Conservation (phyloP, 1,139 yeast species). For the Magnusiomyces suaveolens region DNA sequence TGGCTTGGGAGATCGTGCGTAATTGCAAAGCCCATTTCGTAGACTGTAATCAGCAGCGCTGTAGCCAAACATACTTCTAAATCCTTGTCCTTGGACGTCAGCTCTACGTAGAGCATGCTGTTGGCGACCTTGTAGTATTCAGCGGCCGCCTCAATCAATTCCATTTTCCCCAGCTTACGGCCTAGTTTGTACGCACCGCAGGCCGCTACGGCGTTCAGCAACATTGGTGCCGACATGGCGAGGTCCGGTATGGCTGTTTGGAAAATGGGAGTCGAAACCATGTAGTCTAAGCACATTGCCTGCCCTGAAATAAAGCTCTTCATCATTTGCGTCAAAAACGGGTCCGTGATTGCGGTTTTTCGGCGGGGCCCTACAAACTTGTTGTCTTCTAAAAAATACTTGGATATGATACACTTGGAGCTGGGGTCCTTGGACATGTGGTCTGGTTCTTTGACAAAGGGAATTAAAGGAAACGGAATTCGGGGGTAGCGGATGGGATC, state of each 20-base stretch:
- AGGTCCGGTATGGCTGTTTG: slow-evolving; percentile 12
- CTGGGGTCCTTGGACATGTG: not conserved
- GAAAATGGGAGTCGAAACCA: slow-evolving; percentile 12
- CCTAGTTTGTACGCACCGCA: slow-evolving; percentile 9
- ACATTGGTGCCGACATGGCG: slow-evolving; percentile 12
- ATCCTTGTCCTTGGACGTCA: not conserved
- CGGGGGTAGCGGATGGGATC: not conserved
- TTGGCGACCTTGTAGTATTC: slow-evolving; percentile 2
- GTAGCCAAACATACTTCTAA: slow-evolving; percentile 2
- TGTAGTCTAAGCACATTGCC: slow-evolving; percentile 12
- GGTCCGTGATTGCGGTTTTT: slow-evolving; percentile 6
- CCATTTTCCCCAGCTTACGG: not conserved
- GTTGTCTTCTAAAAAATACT: not conserved
- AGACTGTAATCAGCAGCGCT: slow-evolving; percentile 2
- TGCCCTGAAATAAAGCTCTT: slow-evolving; percentile 10
- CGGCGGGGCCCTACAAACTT: not conserved
- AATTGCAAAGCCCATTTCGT: not conserved
- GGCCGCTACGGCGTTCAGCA: slow-evolving; percentile 12
- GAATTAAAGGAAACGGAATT: not conserved
- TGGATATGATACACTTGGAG: not conserved
- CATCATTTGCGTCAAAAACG: slow-evolving; percentile 3
- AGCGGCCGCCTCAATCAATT: not conserved
- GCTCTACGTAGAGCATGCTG: not conserved
- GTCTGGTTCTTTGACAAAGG: not conserved
- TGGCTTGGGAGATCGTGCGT: slow-evolving; percentile 3